These are phyloP conservation scores for Aspergillus avenaceus DNA, from an alignment of 495 filamentous ascomycete species.

Conservation along the genomic window DNA sequence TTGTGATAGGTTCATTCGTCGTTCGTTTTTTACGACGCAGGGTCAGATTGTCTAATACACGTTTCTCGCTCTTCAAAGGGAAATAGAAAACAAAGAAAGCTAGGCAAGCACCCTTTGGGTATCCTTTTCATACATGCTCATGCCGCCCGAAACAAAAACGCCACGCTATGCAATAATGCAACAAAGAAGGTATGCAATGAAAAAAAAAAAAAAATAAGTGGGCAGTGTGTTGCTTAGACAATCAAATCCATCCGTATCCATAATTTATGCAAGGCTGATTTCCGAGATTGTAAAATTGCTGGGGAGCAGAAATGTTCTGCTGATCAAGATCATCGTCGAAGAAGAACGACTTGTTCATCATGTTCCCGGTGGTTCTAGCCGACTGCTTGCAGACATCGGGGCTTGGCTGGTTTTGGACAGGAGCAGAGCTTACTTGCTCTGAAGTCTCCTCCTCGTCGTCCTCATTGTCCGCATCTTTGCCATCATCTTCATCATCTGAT, in stretches of 20 bases:
- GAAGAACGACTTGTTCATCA: conserved; percentile 46
- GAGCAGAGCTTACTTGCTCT: background rate
- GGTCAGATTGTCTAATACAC: conserved; percentile 8
- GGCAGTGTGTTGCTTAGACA: background rate
- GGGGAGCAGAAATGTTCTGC: conserved; percentile 21
- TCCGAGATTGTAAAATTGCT: conserved; percentile 25
- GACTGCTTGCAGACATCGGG: conserved; percentile 22
- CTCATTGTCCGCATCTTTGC: conserved; percentile 38
- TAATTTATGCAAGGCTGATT: conserved; percentile 38
- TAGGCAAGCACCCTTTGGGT: conserved; percentile 26
- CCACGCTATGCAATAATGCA: conserved; percentile 36
- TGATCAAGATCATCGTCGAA: conserved; percentile 38
- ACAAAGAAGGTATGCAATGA: conserved; percentile 7
- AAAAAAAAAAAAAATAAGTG: conserved; percentile 10
- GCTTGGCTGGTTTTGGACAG: conserved; percentile 8
- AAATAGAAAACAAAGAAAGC: too few species aligned
- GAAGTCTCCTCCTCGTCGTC: conserved; percentile 33
- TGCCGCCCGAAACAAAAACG: conserved; percentile 23
- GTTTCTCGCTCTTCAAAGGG: background rate
- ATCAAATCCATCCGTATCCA: conserved; percentile 41
- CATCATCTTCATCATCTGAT: conserved; percentile 50
- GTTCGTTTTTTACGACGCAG: background rate
- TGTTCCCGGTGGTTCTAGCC: conserved; percentile 27
- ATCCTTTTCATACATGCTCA: conserved; percentile 24
- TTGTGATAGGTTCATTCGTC: background rate